Base-by-base conservation (phyloP, 1,284 basidiomycete species). In the Lignosus rhinocerotis region DNA sequence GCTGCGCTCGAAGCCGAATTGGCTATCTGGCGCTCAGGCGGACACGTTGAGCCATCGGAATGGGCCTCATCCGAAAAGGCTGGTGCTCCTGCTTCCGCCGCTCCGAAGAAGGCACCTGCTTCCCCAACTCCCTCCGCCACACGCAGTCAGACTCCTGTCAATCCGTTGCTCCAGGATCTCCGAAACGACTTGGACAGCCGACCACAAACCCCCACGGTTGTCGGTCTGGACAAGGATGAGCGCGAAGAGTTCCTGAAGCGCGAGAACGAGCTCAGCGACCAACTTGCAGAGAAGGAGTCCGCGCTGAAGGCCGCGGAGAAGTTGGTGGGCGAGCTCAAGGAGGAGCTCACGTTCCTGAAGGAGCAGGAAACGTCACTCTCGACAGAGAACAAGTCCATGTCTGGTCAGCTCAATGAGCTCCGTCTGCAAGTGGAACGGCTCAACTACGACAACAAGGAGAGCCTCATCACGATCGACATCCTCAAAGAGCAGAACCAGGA, bases 261-360 rank as follows among this genome's bases (percentile, higher is more conserved):
- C 59, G 97, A 99, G 82, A 99, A 99, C 70, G 96, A 99, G 75
- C 82, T 99, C 59, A 94, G 88, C 63, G 96, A 99, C 75, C 84
- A 90, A 69, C 79, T 99, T 47, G 93, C 92, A 1, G 96, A 98
- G 79, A 94, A 84, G 79, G 96, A 98, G 79, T 87, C 88, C 39
- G 82, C 86, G 6, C 77, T 98, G 51, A 77, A 73, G 44, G 79
- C 87, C 33, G 88, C 89, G 43, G 88, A 93, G 68, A 93, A 93
- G 72, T 78, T 90, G 21, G 80, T 93, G 51, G 89, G 89, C 66
- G 96, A 98, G 73, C 78, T 97, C 64, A 86, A 81, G 70, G 93
- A 94, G 66, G 93, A 95, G 71, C 76, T 96, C 44, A 73, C 81
- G 39, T 94, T 94, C 82, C 83, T 96, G 73, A 94, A 93, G 76